Conservation (phyloP, 73 alveolate species). For the Tetrahymena thermophila region DNA sequence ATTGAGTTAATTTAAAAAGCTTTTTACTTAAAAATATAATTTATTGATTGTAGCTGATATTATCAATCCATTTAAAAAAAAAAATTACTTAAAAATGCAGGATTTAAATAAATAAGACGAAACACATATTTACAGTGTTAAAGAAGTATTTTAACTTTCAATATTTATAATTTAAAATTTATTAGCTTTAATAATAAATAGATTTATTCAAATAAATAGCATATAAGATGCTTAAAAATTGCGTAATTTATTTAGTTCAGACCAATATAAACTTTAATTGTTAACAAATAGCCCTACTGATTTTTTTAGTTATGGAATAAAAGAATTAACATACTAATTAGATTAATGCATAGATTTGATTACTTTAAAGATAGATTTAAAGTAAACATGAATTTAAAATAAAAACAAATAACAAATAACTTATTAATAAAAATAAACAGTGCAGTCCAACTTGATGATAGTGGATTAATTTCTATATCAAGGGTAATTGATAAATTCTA, state of each 20-base stretch:
- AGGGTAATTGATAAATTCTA: too few relatives aligned
- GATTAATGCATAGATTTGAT: background rate
- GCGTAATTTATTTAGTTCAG: background rate
- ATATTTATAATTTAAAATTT: too few relatives aligned
- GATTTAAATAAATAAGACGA: too few relatives aligned
- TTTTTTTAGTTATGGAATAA: background rate
- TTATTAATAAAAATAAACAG: background rate
- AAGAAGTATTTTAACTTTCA: background rate
- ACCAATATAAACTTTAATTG: background rate
- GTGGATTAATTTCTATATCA: background rate
- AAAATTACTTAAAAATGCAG: background rate
- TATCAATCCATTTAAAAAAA: too few relatives aligned
- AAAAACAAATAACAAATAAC: too few relatives aligned
- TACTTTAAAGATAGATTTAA: background rate
- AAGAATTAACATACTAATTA: background rate
- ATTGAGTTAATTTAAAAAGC: background rate
- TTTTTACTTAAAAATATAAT: background rate
- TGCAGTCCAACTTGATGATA: background rate
- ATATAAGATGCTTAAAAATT: background rate
- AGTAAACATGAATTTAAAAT: background rate
- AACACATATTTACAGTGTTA: background rate
- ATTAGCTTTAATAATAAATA: too few relatives aligned
- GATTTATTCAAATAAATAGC: background rate
- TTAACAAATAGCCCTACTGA: background rate
- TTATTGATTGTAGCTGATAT: too few relatives aligned